Evolutionary conservation across 345 rosid genomes (phyloP), one percentile per base, ranked within the genome.

Genomic region (Eucalyptus melliodora): DNA sequence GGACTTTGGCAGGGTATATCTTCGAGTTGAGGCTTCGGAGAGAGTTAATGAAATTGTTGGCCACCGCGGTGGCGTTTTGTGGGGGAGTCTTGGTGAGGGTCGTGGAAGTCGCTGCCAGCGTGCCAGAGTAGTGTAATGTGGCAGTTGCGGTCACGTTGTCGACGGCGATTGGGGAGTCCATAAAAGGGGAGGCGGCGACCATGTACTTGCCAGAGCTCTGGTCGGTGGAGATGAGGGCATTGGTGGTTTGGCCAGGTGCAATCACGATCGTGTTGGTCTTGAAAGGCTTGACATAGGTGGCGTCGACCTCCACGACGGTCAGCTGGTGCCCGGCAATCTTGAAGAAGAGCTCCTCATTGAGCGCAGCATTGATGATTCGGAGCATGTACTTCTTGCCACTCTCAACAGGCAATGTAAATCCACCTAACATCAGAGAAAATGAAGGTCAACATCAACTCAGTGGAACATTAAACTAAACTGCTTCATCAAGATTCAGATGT

Each of bases 101-200:
- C 56, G 97, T 97, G 65, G 94, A 91, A 11, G 95, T 7, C 72
- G 91, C 92, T 2, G 95, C 90, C 6, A 95, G 95, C 13, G 99
- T 95, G 88, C 98, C 98, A 1, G 98, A 92, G 86, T 98, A 98
- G 88, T 96, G 99, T 47, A 98, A 87, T 3, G 95, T 95, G 87
- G 99, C 99, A 1, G 96, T 96, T 16, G 98, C 98, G 0, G 99
- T 98, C 42, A 87, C 30, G 85, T 98, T 98, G 89, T 98, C 99
- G 5, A 98, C 98, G 0, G 96, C 95, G 9, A 98, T 89, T 0
- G 97, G 99, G 15, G 99, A 90, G 90, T 98, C 99, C 99, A 97
- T 96, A 51, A 86, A 86, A 50, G 87, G 87, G 34, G 87, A 86
- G 56, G 56, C 87, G 13, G 87, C 87, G 9, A 86, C 87, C 53